Evolutionary conservation across 306 rosid genomes (phyloP).

Genomic region (Luffa acutangula): DNA sequence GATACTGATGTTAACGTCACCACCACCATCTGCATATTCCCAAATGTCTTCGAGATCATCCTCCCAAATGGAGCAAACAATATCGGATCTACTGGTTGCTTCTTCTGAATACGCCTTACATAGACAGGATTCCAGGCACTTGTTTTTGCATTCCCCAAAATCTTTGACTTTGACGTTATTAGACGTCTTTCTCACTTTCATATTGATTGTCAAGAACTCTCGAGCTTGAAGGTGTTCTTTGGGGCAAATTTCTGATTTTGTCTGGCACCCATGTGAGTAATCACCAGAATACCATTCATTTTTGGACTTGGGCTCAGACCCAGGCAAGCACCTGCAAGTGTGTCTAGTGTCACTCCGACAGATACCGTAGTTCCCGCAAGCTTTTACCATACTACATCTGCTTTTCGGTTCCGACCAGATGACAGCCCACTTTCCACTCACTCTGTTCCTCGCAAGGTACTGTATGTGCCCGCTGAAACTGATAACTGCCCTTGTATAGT

Average conservation of each 20-base stretch:
- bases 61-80: slow-evolving; percentile 9
- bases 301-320: slow-evolving; percentile 25
- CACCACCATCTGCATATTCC: background rate
- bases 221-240: background rate
- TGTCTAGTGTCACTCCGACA: slow-evolving; percentile 27
- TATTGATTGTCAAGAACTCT: background rate
- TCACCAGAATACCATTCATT: slow-evolving; percentile 32
- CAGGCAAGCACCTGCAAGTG: slow-evolving; percentile 34
- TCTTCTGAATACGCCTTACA: background rate
- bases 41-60: background rate
- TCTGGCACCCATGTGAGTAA: slow-evolving; percentile 40
- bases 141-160: too few species aligned
- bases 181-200: slow-evolving; percentile 7
- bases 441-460: slow-evolving; percentile 25
- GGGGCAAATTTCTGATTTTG: slow-evolving; percentile 26
- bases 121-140: background rate
- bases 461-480: slow-evolving; percentile 21
- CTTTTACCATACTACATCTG: slow-evolving; percentile 34
- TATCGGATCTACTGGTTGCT: too few species aligned
- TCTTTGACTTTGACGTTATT: too few species aligned
- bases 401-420: slow-evolving; percentile 38
- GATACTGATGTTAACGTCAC: background rate
- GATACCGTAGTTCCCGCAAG: slow-evolving; percentile 40
- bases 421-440: slow-evolving; percentile 23
- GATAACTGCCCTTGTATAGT: background rate